Percentiles rank a stretch among this genome's conserved stretches.
Evolutionary conservation across 257 asterid genomes (phyloP).

Genomic region (Primulina huaijiensis): DNA sequence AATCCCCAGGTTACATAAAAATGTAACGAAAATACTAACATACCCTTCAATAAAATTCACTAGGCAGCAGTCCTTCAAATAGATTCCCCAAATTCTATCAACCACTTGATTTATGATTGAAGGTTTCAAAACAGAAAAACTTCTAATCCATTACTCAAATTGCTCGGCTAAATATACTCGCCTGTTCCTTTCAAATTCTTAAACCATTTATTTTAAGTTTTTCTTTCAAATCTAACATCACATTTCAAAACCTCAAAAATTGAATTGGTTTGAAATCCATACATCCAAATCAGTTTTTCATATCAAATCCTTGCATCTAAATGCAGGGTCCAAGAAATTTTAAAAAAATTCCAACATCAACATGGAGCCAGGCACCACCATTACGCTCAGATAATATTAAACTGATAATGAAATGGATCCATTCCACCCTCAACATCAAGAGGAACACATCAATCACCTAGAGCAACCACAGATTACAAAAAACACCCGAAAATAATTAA

Average conservation of each 20-base stretch:
- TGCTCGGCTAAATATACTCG: background rate
- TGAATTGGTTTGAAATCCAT: background rate
- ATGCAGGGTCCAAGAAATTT: background rate
- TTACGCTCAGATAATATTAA: background rate
- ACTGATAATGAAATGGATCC: background rate
- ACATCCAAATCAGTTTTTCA: background rate
- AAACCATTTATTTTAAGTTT: background rate
- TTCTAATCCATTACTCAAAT: background rate
- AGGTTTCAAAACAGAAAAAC: background rate
- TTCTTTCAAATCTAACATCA: background rate
- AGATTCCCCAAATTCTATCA: background rate
- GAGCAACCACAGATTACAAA: background rate
- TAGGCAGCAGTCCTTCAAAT: no score
- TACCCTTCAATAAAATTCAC: background rate
- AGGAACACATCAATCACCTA: background rate
- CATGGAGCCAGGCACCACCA: background rate
- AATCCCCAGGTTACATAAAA: background rate
- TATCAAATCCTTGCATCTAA: no score
- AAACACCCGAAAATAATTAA: background rate
- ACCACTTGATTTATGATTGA: background rate
- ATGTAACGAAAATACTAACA: background rate
- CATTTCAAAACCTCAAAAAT: background rate
- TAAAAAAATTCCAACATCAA: background rate
- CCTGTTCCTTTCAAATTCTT: background rate
- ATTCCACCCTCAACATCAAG: background rate